Evolutionary conservation across 148 eudicot species (phyloP), one percentile per base, ranked within the genome.

Genomic region (Agrostemma githago): DNA sequence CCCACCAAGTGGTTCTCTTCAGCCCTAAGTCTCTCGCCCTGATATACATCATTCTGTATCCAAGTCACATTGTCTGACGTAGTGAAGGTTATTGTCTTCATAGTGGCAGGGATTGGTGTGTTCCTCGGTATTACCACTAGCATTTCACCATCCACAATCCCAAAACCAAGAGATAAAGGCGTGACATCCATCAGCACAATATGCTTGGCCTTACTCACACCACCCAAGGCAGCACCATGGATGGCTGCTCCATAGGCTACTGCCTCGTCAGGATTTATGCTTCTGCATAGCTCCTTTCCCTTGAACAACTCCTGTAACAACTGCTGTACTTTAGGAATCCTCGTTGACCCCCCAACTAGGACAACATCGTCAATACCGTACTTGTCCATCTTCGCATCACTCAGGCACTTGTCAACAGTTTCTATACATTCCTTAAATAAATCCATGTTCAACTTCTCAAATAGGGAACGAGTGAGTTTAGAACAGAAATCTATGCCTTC

Each of bases 1-100:
- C 78, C 78, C 14, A 75, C 16, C 0, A 74, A 74, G 57, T 63
- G 48, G 7, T 79, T 79, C 1, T 75, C 72, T 8, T 37, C 0
- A 15, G 72, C 67, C n/a, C 6, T n/a, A 8, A 6, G 46, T 19
- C 72, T 68, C 78, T 76, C 78, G 0, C 78, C 82, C 65, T 79
- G 74, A 40, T 61, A 79, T 15, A 79, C 56, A 0, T 0, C 3
- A 14, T 62, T 0, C 2, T 0, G 5, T 7, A 34, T n/a, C 0
- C 0, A 0, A 10, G 66, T 21, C 10, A 51, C 74, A 11, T 77
- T 54, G n/a, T 72, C 70, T 0, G 0, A 0, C 0, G 4, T 1
- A 37, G 80, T 34, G 0, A 0, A 2, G 12, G 67, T 37, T 12
- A 0, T 4, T 10, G 3, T 8, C 7, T 48, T 12, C 14, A 48